phyloP scores from a whole-genome alignment of 257 asterid genomes.

The Haberlea rhodopensis region DNA sequence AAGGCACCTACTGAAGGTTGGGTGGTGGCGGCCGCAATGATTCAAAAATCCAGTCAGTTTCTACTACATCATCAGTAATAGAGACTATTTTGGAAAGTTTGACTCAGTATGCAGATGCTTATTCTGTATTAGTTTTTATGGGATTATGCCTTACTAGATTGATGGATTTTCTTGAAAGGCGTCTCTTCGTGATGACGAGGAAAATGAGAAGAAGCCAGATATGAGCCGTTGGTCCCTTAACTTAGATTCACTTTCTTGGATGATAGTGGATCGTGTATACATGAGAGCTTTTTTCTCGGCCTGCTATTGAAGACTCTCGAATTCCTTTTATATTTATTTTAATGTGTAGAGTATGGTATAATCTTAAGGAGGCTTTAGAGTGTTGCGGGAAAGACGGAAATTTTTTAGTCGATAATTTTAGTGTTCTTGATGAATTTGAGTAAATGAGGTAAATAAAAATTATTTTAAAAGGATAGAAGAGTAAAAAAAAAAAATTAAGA shows the following conservation, averaged over 20 bases:
- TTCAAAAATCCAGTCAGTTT: constrained; percentile 49
- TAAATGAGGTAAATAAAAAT: no score
- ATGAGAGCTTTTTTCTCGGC: constrained; percentile 98
- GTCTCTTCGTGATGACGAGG: constrained; percentile 95
- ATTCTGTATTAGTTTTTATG: constrained; percentile 87
- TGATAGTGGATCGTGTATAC: constrained; percentile 87
- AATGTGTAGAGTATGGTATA: no score
- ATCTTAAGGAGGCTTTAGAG: no score
- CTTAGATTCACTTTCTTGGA: constrained; percentile 82
- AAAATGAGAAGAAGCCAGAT: constrained; percentile 79
- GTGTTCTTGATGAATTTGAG: no score
- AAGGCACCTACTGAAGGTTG: no score
- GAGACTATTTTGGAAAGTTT: constrained; percentile 81
- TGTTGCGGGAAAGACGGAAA: no score
- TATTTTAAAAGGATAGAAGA: no score
- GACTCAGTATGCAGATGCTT: constrained; percentile 74
- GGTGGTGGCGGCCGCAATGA: constrained; percentile 62
- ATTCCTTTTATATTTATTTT: constrained; percentile 79
- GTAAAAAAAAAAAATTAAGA: no score
- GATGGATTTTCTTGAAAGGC: constrained; percentile 93
- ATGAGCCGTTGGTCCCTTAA: constrained; percentile 80
- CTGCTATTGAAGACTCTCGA: constrained; percentile 83
- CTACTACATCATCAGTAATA: constrained; percentile 55
- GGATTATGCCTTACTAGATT: constrained; percentile 87
- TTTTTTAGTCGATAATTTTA: no score